Evolutionary conservation across 139 green algal species (phyloP), one percentile per base, ranked within the genome.

Genomic region (Diplosphaera chodatii): DNA sequence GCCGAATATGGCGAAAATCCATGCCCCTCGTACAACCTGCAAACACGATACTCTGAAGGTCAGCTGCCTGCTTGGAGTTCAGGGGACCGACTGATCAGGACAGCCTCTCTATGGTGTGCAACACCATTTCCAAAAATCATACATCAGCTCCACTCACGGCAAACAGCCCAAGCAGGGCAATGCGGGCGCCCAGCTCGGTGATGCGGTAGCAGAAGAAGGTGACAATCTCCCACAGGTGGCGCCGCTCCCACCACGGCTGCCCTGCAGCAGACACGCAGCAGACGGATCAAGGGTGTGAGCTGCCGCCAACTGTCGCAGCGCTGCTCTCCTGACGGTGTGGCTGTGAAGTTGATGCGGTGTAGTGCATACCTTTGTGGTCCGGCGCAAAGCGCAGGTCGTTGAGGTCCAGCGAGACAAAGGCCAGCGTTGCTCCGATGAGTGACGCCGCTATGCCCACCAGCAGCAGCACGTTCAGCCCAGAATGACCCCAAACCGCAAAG

Each of bases 371-470:
- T 13, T 48, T 48, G 37, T 48, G 37, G 40, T 32, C 40, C 67
- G 64, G 66, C 31, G 64, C 64, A 28, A 68, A 37, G 64, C 67
- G 67, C 27, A 74, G 55, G 66, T 83, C 78, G 41, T 77, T 74
- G 31, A 83, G 28, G 32, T 83, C 78, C 29, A 83, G 40, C 3
- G 69, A 70, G 5, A 79, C 29, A 66, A 75, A 79, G 62, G 63
- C 73, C 37, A 83, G 69, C 48, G 78, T 77, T 4, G 40, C 70
- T 63, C 41, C 65, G 32, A 75, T 67, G 28, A 83, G 40, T 8
- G 68, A 69, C 21, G 65, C 31, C 32, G 23, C n/a, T 1, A 69
- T 28, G 13, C 30, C 30, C 30, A 41, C 65, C 15, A 34, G 37
- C 32, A 69, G 30, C 65, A 48, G 32, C 16, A 55, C 30, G 29